Evolutionary conservation across 1,284 basidiomycete genomes (phyloP).

Genomic region (Pisolithus thermaeus): DNA sequence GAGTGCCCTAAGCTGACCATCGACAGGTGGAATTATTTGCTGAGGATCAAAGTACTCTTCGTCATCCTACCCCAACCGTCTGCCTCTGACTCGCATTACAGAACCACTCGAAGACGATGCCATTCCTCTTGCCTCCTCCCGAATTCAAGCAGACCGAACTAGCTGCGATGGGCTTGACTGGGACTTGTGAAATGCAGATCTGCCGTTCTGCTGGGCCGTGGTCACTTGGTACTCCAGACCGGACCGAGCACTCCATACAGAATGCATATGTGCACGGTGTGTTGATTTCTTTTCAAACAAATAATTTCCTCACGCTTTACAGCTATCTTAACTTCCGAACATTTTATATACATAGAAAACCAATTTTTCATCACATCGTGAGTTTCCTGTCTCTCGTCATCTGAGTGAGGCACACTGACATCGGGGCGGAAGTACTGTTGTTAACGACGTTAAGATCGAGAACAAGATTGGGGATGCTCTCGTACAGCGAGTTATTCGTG

Average conservation of each 20-base stretch:
- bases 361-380: constrained; percentile 98
- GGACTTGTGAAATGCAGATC: constrained; percentile 97
- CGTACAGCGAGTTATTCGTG: constrained; percentile 87
- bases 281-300: neutral
- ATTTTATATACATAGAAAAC: constrained; percentile 94
- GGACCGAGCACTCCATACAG: constrained; percentile 90
- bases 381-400: constrained; percentile 21
- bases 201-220: constrained; percentile 94
- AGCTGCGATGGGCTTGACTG: constrained; percentile 77
- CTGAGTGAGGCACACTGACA: constrained; percentile 1
- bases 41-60: constrained; percentile 76
- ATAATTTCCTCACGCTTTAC: constrained; percentile 3
- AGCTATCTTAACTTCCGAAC: constrained; percentile 94
- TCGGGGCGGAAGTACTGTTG: constrained; percentile 56
- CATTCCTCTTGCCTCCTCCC: constrained; percentile 90
- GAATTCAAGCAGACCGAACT: constrained; percentile 88
- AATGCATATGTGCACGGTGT: constrained; percentile 89
- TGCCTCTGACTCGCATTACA: constrained; percentile 22
- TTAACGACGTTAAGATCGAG: constrained; percentile 84
- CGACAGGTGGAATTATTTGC: constrained; percentile 80
- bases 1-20: constrained; percentile 13
- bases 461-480: constrained; percentile 95
- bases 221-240: constrained; percentile 88
- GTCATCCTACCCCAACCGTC: neutral
- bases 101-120: constrained; percentile 91